Conservation (phyloP, 805 yeast species). For the Saccharomycopsis vini region DNA sequence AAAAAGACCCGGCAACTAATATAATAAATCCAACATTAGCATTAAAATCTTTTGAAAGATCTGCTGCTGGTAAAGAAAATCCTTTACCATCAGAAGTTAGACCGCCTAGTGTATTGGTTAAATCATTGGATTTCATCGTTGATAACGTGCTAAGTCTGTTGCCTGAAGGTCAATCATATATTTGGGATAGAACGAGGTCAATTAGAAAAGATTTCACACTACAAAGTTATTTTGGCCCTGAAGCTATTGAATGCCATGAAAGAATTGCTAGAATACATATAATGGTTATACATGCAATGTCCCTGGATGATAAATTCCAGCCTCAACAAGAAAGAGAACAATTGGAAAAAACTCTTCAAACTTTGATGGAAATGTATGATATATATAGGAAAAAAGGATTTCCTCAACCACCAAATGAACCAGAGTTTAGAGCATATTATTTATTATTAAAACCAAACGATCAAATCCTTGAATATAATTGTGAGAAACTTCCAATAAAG, state of each 20-base stretch:
- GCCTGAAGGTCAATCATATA: slow-evolving; percentile 80
- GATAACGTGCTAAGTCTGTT: slow-evolving; percentile 52
- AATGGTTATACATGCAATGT: slow-evolving; percentile 76
- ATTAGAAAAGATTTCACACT: slow-evolving; percentile 95
- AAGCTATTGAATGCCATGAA: slow-evolving; percentile 89
- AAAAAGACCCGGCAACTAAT: slow-evolving; percentile 50
- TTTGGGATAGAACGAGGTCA: slow-evolving; percentile 97
- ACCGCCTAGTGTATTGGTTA: slow-evolving; percentile 68
- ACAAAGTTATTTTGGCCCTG: slow-evolving; percentile 89
- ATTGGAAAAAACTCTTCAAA: slow-evolving; percentile 81
- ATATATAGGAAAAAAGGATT: slow-evolving; percentile 62
- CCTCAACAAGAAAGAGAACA: slow-evolving; percentile 96
- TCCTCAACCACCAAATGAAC: slow-evolving; percentile 68
- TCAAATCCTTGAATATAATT: slow-evolving; percentile 70
- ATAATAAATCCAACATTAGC: slow-evolving; percentile 54
- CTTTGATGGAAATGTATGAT: slow-evolving; percentile 77
- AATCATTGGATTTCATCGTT: slow-evolving; percentile 64
- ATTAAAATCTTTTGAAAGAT: slow-evolving; percentile 87
- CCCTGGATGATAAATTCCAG: slow-evolving; percentile 63
- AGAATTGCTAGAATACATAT: slow-evolving; percentile 84
- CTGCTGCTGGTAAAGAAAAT: slow-evolving; percentile 98
- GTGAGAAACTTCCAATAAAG: slow-evolving; percentile 55
- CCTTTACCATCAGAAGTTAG: slow-evolving; percentile 96
- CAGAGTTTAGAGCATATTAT: slow-evolving; percentile 88
- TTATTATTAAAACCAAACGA: slow-evolving; percentile 73